Conservation (phyloP, 2,329 filamentous ascomycete species). For the Sclerotiophoma versabilis region DNA sequence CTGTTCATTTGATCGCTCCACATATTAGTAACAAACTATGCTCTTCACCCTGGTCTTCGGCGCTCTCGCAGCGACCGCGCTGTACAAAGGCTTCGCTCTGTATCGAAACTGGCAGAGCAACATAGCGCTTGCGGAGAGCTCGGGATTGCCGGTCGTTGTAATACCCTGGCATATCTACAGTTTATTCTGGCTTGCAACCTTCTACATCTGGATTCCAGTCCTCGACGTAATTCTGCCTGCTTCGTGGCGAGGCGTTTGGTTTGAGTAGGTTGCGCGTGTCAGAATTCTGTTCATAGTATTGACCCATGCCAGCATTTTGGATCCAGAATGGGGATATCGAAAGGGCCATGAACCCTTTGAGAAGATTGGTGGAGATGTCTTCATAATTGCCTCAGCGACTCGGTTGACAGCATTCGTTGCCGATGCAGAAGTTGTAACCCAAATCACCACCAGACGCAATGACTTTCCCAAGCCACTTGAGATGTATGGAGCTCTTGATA, state of each 20-base stretch:
- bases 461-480: conserved; percentile 74
- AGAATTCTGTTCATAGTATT: conserved; percentile 5
- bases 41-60: conserved; percentile 32
- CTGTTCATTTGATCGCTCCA: conserved; percentile 1
- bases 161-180: conserved; percentile 58
- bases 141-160: conserved; percentile 54
- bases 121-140: conserved; percentile 54
- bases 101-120: conserved; percentile 51
- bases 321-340: conserved; percentile 68
- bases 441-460: conserved; percentile 71
- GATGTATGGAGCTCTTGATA: conserved; percentile 65
- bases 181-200: conserved; percentile 63
- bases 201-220: conserved; percentile 62
- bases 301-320: conserved; percentile 55
- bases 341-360: conserved; percentile 65
- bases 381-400: conserved; percentile 68
- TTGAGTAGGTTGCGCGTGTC: conserved; percentile 60
- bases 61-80: conserved; percentile 36
- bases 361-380: conserved; percentile 65
- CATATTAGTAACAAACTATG: conserved; percentile 5
- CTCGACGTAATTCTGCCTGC: conserved; percentile 61
- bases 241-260: conserved; percentile 64
- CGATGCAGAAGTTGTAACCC: conserved; percentile 69
- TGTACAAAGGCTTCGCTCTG: conserved; percentile 41
- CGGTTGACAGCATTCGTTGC: conserved; percentile 63